A percentile compares a stretch with the other conserved stretches of the same genome.
Evolutionary conservation across 2,329 filamentous ascomycete genomes (phyloP).

Genomic region (Aureobasidium leucospermi): DNA sequence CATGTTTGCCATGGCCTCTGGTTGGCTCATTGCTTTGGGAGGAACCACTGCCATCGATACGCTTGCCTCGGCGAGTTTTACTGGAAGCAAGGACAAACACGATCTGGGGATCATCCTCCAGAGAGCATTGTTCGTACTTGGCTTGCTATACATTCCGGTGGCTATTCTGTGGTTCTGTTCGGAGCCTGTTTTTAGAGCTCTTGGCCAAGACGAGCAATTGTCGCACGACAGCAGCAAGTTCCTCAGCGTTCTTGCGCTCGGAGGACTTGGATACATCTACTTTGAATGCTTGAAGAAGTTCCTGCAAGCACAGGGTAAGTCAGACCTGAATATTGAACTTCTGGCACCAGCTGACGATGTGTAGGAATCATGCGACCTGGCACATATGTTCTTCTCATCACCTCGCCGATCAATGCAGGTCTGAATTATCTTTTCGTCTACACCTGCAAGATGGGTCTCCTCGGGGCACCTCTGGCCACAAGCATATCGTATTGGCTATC

Average conservation of each 20-base stretch:
- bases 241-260: slow-evolving; percentile 65
- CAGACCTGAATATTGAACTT: neutral
- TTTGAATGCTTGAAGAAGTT: slow-evolving; percentile 69
- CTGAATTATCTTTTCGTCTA: slow-evolving; percentile 66
- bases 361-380: slow-evolving; percentile 56
- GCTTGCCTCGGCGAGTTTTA: slow-evolving; percentile 74
- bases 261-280: slow-evolving; percentile 78
- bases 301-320: slow-evolving; percentile 49
- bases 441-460: slow-evolving; percentile 59
- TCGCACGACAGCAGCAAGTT: slow-evolving; percentile 67
- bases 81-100: slow-evolving; percentile 68
- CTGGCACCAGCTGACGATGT: neutral
- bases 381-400: slow-evolving; percentile 56
- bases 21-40: slow-evolving; percentile 78
- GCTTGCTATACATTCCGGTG: slow-evolving; percentile 65
- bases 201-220: slow-evolving; percentile 74
- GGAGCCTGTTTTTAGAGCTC: slow-evolving; percentile 62
- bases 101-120: slow-evolving; percentile 75
- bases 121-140: slow-evolving; percentile 64
- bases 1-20: slow-evolving; percentile 89
- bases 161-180: slow-evolving; percentile 68
- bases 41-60: slow-evolving; percentile 84
- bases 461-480: slow-evolving; percentile 75
- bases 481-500: slow-evolving; percentile 82
- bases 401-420: slow-evolving; percentile 51